Evolutionary conservation across 352 stramenopile genomes (phyloP), one percentile per base, ranked within the genome.

Genomic region (Globisporangium viniferum): DNA sequence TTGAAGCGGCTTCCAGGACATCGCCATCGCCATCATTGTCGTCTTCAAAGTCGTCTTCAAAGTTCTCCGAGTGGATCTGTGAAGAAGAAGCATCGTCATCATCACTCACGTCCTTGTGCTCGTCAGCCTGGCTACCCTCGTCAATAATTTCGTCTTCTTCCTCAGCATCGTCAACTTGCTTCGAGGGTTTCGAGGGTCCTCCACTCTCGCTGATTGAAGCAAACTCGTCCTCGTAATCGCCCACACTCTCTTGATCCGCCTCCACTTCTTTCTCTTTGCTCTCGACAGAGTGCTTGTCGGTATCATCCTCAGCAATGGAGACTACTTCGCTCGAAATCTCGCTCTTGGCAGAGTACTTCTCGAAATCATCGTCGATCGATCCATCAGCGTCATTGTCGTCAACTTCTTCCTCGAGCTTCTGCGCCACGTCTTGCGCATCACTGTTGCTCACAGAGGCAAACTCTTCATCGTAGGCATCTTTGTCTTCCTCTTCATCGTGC

Each of bases 171-270:
- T 0, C 9, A 5, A 15, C 24, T n/a, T 27, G 55, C 20, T 15
- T 39, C 12, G 9, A 24, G 46, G 54, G 5, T 31, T 36, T 56
- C 0, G 9, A 46, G 39, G 12, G 12, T 46, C 18, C 29, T 2
- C 69, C 44, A 29, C 48, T 69, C 20, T 64, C 70, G 18, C 59
- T 69, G 7, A 41, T 58, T 4, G 57, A 73, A 7, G 48, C 49
- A 58, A 71, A 70, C 18, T 63, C 66, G 18, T 66, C 59, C 12
- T 72, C 67, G 55, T 73, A 73, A 8, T 64, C 66, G 24, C 41
- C 39, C n/a, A 18, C 39, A 9, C 39, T 53, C 41, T 71, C 41
- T 24, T 64, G 24, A 59, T 54, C 59, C 39, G n/a, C 46, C 3
- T 59, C 36, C 15, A 66, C 31, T 3, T 18, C 7, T 4, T n/a